Evolutionary conservation across 805 yeast species (phyloP).

Genomic region (Candida alai): DNA sequence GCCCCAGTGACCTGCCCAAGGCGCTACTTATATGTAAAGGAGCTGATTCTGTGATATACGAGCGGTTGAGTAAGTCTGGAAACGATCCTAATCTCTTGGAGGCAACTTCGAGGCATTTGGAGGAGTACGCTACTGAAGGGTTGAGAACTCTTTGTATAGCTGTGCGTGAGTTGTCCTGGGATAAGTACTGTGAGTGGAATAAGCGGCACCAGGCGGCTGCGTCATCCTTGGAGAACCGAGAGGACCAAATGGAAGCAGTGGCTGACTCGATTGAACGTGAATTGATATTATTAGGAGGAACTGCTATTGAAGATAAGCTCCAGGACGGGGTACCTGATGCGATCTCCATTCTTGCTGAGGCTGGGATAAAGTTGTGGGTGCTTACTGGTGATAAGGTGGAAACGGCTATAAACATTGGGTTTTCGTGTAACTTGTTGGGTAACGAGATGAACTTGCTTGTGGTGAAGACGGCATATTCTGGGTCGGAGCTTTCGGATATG

Average conservation of each 20-base stretch:
- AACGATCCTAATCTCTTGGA: constrained; percentile 50
- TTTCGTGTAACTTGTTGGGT: constrained; percentile 73
- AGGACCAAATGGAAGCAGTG: constrained; percentile 66
- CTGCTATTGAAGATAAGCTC: constrained; percentile 81
- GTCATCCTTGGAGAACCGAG: constrained; percentile 59
- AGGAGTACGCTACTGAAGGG: constrained; percentile 79
- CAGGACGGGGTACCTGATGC: constrained; percentile 88
- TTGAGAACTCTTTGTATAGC: constrained; percentile 80
- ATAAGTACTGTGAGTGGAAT: constrained; percentile 62
- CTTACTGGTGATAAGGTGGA: constrained; percentile 88
- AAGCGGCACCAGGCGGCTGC: constrained; percentile 60
- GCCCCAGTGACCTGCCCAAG: constrained; percentile 35
- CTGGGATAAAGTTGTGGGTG: constrained; percentile 85
- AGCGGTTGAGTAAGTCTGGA: constrained; percentile 46
- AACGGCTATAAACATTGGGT: constrained; percentile 84
- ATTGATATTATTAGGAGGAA: constrained; percentile 68
- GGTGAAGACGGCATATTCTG: constrained; percentile 35
- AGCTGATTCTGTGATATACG: constrained; percentile 77
- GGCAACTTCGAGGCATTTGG: constrained; percentile 69
- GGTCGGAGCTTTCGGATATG: constrained; percentile 22
- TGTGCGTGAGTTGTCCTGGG: constrained; percentile 61
- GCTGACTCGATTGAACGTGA: constrained; percentile 72
- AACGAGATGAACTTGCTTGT: constrained; percentile 74
- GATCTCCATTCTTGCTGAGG: constrained; percentile 61
- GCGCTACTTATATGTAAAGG: constrained; percentile 77